phyloP scores from a whole-genome alignment of 805 yeast species.

The Kluyveromyces nonfermentans region DNA sequence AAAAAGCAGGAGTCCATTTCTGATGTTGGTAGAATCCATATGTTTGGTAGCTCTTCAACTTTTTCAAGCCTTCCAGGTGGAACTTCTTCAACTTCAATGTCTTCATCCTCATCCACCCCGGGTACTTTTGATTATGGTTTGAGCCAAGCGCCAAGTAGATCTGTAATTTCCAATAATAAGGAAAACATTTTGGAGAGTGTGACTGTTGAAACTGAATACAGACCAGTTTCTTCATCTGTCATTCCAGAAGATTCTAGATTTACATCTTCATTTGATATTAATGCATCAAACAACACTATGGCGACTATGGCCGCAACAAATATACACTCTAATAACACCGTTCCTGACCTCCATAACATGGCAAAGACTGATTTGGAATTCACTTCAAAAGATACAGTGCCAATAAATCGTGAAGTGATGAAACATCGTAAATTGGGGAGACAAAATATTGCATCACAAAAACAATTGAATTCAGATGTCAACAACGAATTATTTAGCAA shows the following conservation, averaged over 20 bases:
- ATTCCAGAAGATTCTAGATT: conserved; percentile 1
- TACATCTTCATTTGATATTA: background rate
- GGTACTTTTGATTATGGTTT: conserved; percentile 10
- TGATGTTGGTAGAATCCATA: conserved; percentile 10
- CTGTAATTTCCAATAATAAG: conserved; percentile 8
- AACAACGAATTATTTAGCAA: conserved; percentile 11
- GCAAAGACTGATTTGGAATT: background rate
- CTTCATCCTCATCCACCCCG: conserved; percentile 17
- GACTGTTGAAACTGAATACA: conserved; percentile 9
- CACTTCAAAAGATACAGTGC: background rate
- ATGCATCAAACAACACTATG: conserved; percentile 9
- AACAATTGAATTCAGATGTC: conserved; percentile 1
- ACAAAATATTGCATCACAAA: background rate
- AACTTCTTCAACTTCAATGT: background rate
- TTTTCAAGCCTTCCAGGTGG: background rate
- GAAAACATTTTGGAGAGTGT: conserved; percentile 9
- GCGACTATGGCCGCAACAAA: conserved; percentile 12
- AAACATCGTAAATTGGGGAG: background rate
- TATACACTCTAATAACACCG: conserved; percentile 10
- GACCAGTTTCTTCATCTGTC: background rate
- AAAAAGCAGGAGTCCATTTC: conserved; percentile 27
- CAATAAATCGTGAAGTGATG: background rate
- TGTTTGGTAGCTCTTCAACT: background rate
- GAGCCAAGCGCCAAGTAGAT: conserved; percentile 5
- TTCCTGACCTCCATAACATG: conserved; percentile 3